Conservation (phyloP, 768 basidiomycete genomes). For the Leccinum boreale region DNA sequence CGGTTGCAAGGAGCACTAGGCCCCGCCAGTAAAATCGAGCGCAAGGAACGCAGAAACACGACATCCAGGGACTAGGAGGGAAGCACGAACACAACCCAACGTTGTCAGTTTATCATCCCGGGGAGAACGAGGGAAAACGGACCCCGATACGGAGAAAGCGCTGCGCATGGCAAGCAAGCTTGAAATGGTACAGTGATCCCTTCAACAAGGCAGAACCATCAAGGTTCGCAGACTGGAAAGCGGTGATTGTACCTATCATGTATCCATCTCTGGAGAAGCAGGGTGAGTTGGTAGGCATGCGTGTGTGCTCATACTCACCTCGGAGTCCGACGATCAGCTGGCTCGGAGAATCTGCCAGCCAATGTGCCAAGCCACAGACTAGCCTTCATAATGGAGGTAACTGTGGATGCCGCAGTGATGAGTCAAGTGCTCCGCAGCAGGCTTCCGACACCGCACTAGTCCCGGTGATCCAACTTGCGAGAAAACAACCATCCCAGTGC, state of each 20-base stretch:
- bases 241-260: not conserved
- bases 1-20: constrained; percentile 3
- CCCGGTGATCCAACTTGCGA: too few relatives aligned
- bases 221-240: not conserved
- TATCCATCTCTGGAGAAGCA: not conserved
- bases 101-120: not conserved
- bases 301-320: not conserved
- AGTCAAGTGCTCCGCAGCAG: too few relatives aligned
- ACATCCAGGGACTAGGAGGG: not conserved
- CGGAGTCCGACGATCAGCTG: not conserved
- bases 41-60: not conserved
- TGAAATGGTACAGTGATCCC: not conserved
- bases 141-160: not conserved
- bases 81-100: not conserved
- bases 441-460: too few relatives aligned
- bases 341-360: not conserved
- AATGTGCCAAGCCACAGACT: not conserved
- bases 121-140: not conserved
- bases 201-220: not conserved
- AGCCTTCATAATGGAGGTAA: not conserved
- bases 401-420: not conserved
- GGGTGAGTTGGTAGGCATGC: not conserved
- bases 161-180: not conserved
- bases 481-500: too few relatives aligned
- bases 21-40: constrained; percentile 3